Evolutionary conservation across 2,329 filamentous ascomycete genomes (phyloP), one percentile per base, ranked within the genome.

Genomic region (Fusarium hostae): DNA sequence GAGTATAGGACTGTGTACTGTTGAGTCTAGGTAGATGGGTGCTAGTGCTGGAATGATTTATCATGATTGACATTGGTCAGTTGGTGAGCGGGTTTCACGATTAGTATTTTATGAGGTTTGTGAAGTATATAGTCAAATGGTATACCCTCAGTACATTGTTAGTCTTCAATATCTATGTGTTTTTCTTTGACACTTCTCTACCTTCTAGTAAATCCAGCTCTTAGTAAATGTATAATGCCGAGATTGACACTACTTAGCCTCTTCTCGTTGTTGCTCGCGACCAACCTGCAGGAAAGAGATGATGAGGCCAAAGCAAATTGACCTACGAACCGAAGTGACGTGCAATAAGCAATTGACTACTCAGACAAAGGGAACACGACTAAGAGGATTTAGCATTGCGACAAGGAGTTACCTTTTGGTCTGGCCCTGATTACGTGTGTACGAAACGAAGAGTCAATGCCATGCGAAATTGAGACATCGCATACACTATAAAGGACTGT

Each of bases 391-490:
- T 26, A 26, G 26, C 26, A 26, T 26, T 26, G 26, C 26, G 26
- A 26, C 26, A 26, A 26, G 26, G 26, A 26, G 26, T 26, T 26
- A 26, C 26, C 7, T 26, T 13, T n/a, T 5, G 43, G 24, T 3
- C 11, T 10, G 9, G 9, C 20, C 12, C 3, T 13, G 5, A 13
- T 8, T 4, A 20, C 3, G 3, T 13, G 8, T 5, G 13, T 1
- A 18, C n/a, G 5, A 3, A 34, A 2, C 8, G 2, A 34, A 24
- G 4, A 20, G 11, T 7, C 16, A 3, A 13, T 13, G 10, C 2
- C 6, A 18, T 2, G 13, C 1, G 16, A 1, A 10, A 3, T 20
- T 8, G 0, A 9, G 2, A 15, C 2, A 16, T 6, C 26, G 5
- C 4, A 16, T 28, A 20, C 24, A 28, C 5, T 20, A 11, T 2